Evolutionary conservation across 78 protist genomes (phyloP).

Genomic region (Speleostelium caveatum): DNA sequence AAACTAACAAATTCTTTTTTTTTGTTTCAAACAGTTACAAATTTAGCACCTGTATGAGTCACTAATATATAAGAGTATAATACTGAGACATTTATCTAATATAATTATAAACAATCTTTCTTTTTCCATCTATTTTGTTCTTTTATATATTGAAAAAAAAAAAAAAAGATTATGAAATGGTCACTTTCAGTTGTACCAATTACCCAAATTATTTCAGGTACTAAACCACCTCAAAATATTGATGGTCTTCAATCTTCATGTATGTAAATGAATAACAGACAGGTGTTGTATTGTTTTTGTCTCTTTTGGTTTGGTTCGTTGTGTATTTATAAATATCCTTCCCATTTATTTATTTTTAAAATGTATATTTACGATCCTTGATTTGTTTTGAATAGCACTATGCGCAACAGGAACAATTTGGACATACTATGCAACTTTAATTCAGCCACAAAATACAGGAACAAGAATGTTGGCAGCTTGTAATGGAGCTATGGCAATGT

Average conservation of each 20-base stretch:
- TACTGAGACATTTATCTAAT: not conserved
- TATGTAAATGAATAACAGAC: no score
- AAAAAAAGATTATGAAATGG: constrained; percentile 68
- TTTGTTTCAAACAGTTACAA: constrained; percentile 18
- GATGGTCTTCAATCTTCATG: constrained; percentile 38
- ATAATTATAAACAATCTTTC: not conserved
- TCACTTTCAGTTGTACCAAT: constrained; percentile 70
- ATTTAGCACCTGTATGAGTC: constrained; percentile 62
- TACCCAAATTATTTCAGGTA: constrained; percentile 54
- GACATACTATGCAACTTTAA: constrained; percentile 78
- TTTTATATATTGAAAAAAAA: no score
- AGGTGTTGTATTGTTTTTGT: no score
- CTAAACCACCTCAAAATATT: constrained; percentile 56
- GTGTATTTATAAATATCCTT: no score
- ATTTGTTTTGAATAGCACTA: not conserved
- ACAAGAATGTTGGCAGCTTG: constrained; percentile 67
- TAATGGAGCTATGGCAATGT: constrained; percentile 58
- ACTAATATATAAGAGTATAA: not conserved
- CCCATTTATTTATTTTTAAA: no score
- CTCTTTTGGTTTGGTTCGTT: no score
- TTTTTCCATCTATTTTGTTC: no score
- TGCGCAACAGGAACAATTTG: constrained; percentile 76
- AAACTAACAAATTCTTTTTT: not conserved
- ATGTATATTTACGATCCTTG: no score
- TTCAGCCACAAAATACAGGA: constrained; percentile 85